Base-by-base conservation (phyloP, 805 yeast species). In the Ogataea nitratoaversa region DNA sequence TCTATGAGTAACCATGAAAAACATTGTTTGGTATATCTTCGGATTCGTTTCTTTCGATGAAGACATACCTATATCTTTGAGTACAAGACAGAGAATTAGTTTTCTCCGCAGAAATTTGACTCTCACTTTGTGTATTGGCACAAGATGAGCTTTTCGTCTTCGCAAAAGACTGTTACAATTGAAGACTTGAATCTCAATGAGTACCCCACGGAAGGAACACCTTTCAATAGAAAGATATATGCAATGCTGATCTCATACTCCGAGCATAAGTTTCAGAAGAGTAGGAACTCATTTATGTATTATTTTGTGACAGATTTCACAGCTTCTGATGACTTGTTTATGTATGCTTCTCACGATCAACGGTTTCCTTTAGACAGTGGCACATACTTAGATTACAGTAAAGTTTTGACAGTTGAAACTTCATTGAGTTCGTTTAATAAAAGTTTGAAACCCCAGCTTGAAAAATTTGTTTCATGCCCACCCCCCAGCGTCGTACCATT, bases 231-330 rank as follows among this genome's bases (percentile, higher is more conserved):
- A 14, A 24, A 14, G 24, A 29, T 54, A 32, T 55, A 52, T 32
- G 50, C 31, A 5, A 16, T 52, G 34, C 32, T 52, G 4, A 31
- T 52, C 5, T 42, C 54, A 1, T 52, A 46, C 30, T 18, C 35
- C 19, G 16, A 28, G 3, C 48, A 40, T 12, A 13, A 17, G 8
- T 23, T 30, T n/a, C 32, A 24, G 6, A 43, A 20, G 12, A 24
- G 25, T 30, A 17, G 30, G 14, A 33, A 30, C 13, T 20, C 19
- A 6, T 43, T 40, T 42, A 42, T 38, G 12, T 13, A 32, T 5
- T 8, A 47, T 8, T 37, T 37, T 18, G 48, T 49, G 8, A 54
- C 60, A 1, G 63, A 59, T 36, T 50, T 57, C 37, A 56, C 59
- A 5, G 22, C 28, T 3, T 38, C 53, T 5, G 14, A 22, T 4